Evolutionary conservation across 2,329 filamentous ascomycete species (phyloP).

Genomic region (Leptosphaerulina australis): DNA sequence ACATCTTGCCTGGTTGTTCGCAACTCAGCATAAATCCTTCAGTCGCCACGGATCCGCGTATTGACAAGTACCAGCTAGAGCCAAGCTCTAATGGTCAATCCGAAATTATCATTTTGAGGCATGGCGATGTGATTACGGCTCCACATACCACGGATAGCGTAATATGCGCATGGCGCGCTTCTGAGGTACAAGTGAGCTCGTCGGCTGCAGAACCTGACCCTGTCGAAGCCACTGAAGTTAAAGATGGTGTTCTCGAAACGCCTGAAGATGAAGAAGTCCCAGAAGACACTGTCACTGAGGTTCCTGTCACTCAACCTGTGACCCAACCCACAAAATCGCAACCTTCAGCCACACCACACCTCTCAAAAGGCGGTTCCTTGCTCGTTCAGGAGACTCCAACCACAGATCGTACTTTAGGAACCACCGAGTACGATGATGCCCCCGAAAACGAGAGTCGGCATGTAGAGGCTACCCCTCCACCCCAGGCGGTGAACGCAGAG

Average conservation of each 20-base stretch:
- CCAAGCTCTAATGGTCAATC: conserved; percentile 15
- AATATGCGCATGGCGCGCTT: conserved; percentile 23
- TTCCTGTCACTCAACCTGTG: conserved; percentile 23
- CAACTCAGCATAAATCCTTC: background rate
- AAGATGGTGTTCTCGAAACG: conserved; percentile 9
- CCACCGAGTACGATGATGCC: background rate
- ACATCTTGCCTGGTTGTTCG: conserved; percentile 21
- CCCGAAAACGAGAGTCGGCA: background rate
- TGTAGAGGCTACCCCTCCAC: background rate
- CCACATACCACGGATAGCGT: conserved; percentile 16
- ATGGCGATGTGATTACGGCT: conserved; percentile 34
- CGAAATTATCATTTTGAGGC: conserved; percentile 40
- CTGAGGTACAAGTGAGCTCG: conserved; percentile 42
- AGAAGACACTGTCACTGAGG: conserved; percentile 26
- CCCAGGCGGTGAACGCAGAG: background rate
- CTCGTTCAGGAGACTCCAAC: conserved; percentile 45
- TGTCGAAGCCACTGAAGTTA: background rate
- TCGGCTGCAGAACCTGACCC: conserved; percentile 30
- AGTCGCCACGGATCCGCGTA: conserved; percentile 1
- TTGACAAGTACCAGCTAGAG: conserved; percentile 30
- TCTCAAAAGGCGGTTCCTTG: conserved; percentile 32
- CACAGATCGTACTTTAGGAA: conserved; percentile 20
- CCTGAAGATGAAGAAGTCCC: conserved; percentile 30
- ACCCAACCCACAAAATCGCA: conserved; percentile 18
- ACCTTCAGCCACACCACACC: conserved; percentile 31